These are phyloP conservation scores for Pseudogymnoascus sp. DNA, from an alignment of 2,329 filamentous ascomycete species.

Conservation along the genomic window DNA sequence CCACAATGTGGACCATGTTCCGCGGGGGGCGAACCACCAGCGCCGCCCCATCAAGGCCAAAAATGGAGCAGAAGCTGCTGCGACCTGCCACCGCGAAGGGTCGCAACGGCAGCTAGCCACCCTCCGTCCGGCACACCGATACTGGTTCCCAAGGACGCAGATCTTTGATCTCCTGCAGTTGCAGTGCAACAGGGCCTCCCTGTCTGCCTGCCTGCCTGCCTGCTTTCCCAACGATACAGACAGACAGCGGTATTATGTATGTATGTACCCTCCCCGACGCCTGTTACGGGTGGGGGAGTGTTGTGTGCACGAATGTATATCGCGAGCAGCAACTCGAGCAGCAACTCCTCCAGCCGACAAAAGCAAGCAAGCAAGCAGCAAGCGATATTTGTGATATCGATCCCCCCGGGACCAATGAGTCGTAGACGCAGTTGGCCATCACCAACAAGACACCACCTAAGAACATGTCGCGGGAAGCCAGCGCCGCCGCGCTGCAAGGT, in stretches of 20 bases:
- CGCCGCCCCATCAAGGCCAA: not conserved
- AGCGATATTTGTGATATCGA: not conserved
- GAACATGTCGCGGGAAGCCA: not conserved
- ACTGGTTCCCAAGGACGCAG: not conserved
- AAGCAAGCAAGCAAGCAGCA: not conserved
- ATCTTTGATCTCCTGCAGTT: not conserved
- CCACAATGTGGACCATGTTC: not conserved
- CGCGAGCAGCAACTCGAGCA: not conserved
- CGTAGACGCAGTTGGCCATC: not conserved
- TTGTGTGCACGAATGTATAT: not conserved
- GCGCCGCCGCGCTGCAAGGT: not conserved
- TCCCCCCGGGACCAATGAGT: not conserved
- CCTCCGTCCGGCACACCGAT: not conserved
- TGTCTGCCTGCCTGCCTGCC: not conserved
- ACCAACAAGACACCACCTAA: not conserved
- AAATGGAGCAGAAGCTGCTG: not conserved
- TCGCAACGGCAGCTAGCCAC: not conserved
- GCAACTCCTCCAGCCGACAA: not conserved
- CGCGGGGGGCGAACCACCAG: not conserved
- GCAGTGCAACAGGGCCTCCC: not conserved
- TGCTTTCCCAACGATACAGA: not conserved
- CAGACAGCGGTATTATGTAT: not conserved
- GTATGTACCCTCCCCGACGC: not conserved
- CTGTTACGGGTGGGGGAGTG: not conserved
- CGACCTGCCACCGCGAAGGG: not conserved